Evolutionary conservation across 768 basidiomycete genomes (phyloP).

Genomic region (Sporobolomyces phaffii): DNA sequence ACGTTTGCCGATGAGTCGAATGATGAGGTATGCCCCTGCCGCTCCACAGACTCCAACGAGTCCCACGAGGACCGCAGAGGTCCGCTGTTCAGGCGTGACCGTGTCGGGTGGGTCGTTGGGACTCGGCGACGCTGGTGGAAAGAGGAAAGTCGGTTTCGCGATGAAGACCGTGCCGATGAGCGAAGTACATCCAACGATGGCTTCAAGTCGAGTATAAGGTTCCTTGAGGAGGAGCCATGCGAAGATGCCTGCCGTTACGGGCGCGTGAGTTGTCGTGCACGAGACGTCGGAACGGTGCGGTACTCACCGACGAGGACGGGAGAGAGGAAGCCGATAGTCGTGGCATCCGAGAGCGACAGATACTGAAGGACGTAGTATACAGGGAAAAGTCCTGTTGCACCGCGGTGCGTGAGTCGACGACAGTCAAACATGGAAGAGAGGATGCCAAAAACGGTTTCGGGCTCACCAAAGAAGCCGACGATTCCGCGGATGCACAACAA

Average conservation of each 20-base stretch:
- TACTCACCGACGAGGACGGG: conserved; percentile 54
- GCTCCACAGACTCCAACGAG: conserved; percentile 62
- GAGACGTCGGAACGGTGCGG: no score
- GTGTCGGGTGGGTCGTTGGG: background rate
- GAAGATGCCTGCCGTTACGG: conserved; percentile 53
- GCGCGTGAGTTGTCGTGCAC: no score
- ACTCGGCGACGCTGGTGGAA: conserved; percentile 42
- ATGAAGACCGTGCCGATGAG: conserved; percentile 73
- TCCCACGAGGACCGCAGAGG: conserved; percentile 50
- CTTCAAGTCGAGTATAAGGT: conserved; percentile 40
- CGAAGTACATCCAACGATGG: conserved; percentile 54
- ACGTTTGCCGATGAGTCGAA: conserved; percentile 66
- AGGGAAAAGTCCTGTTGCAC: background rate
- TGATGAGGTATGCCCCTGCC: conserved; percentile 58
- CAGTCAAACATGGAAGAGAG: no score
- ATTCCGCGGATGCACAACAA: conserved; percentile 59
- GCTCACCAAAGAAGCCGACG: conserved; percentile 63
- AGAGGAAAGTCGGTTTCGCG: conserved; percentile 68
- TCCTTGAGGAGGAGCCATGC: conserved; percentile 37
- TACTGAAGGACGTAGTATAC: conserved; percentile 64
- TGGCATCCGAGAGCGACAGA: conserved; percentile 70
- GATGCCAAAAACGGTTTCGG: no score
- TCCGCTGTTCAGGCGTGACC: conserved; percentile 19
- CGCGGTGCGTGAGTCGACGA: no score
- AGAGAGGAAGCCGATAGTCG: conserved; percentile 66